Base-by-base conservation (phyloP, 768 basidiomycete genomes). In the Cystofilobasidium macerans region DNA sequence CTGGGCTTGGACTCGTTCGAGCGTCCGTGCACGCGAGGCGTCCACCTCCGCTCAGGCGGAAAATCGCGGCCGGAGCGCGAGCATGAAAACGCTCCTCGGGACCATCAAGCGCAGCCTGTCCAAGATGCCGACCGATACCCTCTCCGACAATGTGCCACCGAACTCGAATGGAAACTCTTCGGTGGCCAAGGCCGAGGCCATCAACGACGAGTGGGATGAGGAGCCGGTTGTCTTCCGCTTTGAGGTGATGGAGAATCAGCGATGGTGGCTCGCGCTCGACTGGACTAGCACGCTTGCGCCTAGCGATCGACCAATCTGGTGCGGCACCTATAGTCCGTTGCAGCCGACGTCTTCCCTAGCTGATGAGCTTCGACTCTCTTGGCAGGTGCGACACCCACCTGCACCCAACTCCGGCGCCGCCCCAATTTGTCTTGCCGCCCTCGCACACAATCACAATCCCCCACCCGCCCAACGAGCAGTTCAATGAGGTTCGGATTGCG, bases 251-350 rank as follows among this genome's bases (percentile, higher is more conserved):
- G 73, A 75, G 64, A 75, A 75, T 40, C 73, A 75, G 68, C 45
- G 75, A 35, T 75, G 75, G 75, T 97, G 92, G 92, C 84, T 97
- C 83, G 91, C 88, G 16, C 82, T 97, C 51, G 92, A 95, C 76
- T 97, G 89, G 89, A 94, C 92, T 1, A 87, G 88, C 3, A 90
- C 91, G 0, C 82, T 97, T 11, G 82, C 95, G 20, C 92, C 92
- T 0, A 82, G 82, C 22, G 92, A 97, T 72, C 85, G 91, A 6
- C 89, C 92, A 0, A 87, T 88, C 1, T 97, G 91, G 92, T 89
- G 78, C 79, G 76, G 24, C 5, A 35, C 18, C 38, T 40, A n/a
- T n/a, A n/a, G n/a, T n/a, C n/a, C n/a, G n/a, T n/a, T n/a, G n/a
- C n/a, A n/a, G n/a, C n/a, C n/a, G n/a, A n/a, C n/a, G n/a, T n/a